Conservation (phyloP, 805 yeast genomes). For the Sugiyamaella marilandica region DNA sequence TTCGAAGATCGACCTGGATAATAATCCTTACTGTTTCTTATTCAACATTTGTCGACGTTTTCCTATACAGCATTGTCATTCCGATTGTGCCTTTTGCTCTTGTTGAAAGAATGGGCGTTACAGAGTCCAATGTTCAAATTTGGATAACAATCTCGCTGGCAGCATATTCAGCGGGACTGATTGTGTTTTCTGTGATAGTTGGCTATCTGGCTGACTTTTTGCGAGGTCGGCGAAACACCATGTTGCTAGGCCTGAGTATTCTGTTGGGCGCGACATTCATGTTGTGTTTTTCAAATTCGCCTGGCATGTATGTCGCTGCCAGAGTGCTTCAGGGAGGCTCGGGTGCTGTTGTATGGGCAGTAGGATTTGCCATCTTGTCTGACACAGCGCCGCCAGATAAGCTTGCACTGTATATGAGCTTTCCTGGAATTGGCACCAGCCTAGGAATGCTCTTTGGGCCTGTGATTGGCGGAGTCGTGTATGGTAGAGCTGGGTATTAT, state of each 20-base stretch:
- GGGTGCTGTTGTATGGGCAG: constrained; percentile 34
- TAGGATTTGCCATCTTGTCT: constrained; percentile 32
- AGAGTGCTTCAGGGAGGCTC: constrained; percentile 33
- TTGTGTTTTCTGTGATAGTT: constrained; percentile 28
- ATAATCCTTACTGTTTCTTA: constrained; percentile 29
- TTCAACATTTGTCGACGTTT: constrained; percentile 33
- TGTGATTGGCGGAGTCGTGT: constrained; percentile 33
- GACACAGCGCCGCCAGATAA: constrained; percentile 29
- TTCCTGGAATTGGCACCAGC: constrained; percentile 29
- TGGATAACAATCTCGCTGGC: constrained; percentile 29
- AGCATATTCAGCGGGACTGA: constrained; percentile 32
- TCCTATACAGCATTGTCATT: constrained; percentile 30
- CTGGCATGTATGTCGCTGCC: constrained; percentile 29
- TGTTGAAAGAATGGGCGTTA: constrained; percentile 26
- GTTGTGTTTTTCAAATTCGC: constrained; percentile 25
- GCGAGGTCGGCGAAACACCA: constrained; percentile 23
- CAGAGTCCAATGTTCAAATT: constrained; percentile 25
- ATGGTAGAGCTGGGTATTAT: constrained; percentile 30
- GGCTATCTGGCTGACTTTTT: constrained; percentile 29
- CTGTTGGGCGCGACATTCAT: constrained; percentile 31
- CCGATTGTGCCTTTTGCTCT: constrained; percentile 35
- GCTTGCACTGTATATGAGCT: constrained; percentile 29
- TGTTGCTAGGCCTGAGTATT: constrained; percentile 30
- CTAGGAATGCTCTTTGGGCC: constrained; percentile 33
- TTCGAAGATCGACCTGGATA: constrained; percentile 21